Conservation (phyloP, 192 early-diverging fungal species). For the Coemansia sp. region DNA sequence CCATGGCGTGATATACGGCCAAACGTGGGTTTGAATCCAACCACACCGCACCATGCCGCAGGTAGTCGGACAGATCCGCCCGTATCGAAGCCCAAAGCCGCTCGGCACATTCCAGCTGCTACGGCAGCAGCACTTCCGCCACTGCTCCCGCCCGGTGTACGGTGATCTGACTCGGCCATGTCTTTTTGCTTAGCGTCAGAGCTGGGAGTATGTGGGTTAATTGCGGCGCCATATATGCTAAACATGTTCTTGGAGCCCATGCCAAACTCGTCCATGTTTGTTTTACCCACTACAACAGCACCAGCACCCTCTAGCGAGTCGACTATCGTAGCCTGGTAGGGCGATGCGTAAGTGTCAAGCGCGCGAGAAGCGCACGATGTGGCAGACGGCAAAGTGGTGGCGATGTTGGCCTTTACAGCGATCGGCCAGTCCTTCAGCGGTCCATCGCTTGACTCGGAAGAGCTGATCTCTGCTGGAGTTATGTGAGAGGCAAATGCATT, state of each 20-base stretch:
- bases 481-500: conserved; percentile 21
- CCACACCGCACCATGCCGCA: conserved; percentile 89
- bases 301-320: conserved; percentile 63
- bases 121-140: conserved; percentile 92
- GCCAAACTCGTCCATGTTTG: conserved; percentile 97
- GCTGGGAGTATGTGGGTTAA: conserved; percentile 21
- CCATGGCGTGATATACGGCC: conserved; percentile 84
- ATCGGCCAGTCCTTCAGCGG: conserved; percentile 68
- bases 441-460: conserved; percentile 7
- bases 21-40: conserved; percentile 93
- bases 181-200: background rate
- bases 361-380: conserved; percentile 80
- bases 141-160: conserved; percentile 82
- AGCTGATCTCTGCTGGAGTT: background rate
- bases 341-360: conserved; percentile 58
- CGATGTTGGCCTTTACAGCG: conserved; percentile 84
- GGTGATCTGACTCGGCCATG: background rate
- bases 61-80: conserved; percentile 94
- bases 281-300: conserved; percentile 71
- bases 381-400: conserved; percentile 59
- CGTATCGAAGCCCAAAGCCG: conserved; percentile 90
- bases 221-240: conserved; percentile 38
- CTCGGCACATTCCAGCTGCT: conserved; percentile 73
- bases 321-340: conserved; percentile 69
- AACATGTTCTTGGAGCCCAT: conserved; percentile 71